These are phyloP conservation scores for Ilyonectria mors-panacis DNA, from an alignment of 2,329 filamentous ascomycete species.

Conservation along the genomic window DNA sequence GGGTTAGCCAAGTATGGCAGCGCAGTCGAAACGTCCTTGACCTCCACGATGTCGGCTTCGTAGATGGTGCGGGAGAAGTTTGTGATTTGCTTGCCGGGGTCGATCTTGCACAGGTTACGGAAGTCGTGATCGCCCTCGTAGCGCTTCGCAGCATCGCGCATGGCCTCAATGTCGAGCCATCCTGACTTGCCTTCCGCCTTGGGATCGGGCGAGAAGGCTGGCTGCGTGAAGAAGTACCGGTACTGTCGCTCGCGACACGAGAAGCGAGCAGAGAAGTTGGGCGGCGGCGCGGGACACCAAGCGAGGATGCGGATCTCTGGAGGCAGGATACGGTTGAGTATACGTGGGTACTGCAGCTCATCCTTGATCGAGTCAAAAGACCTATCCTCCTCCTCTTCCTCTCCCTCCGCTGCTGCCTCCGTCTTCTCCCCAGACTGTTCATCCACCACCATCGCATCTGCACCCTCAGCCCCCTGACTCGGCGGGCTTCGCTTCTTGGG, in stretches of 20 bases:
- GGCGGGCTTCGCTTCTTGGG: slow-evolving; percentile 48
- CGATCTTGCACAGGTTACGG: slow-evolving; percentile 96
- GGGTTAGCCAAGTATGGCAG: slow-evolving; percentile 68
- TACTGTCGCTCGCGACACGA: slow-evolving; percentile 93
- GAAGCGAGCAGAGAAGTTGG: slow-evolving; percentile 90
- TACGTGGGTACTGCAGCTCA: slow-evolving; percentile 86
- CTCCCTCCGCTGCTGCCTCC: slow-evolving; percentile 32
- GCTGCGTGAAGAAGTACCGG: slow-evolving; percentile 98
- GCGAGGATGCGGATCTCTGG: slow-evolving; percentile 91
- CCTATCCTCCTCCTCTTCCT: slow-evolving; percentile 35
- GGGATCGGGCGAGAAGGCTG: slow-evolving; percentile 79
- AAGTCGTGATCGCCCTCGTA: slow-evolving; percentile 93
- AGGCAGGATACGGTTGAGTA: slow-evolving; percentile 90
- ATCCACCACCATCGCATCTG: slow-evolving; percentile 42
- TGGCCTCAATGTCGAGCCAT: slow-evolving; percentile 89
- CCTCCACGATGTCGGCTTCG: slow-evolving; percentile 82
- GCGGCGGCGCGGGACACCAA: slow-evolving; percentile 89
- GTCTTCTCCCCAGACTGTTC: slow-evolving; percentile 34
- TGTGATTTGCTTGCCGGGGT: slow-evolving; percentile 88
- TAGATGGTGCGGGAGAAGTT: slow-evolving; percentile 87
- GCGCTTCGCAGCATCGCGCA: slow-evolving; percentile 84
- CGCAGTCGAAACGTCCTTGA: slow-evolving; percentile 67
- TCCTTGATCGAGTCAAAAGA: slow-evolving; percentile 79
- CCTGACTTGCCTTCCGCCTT: slow-evolving; percentile 68
- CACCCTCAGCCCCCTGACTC: slow-evolving; percentile 43